These are phyloP conservation scores for Exophiala alcalophila DNA, from an alignment of 2,329 filamentous ascomycete genomes.

Conservation along the genomic window DNA sequence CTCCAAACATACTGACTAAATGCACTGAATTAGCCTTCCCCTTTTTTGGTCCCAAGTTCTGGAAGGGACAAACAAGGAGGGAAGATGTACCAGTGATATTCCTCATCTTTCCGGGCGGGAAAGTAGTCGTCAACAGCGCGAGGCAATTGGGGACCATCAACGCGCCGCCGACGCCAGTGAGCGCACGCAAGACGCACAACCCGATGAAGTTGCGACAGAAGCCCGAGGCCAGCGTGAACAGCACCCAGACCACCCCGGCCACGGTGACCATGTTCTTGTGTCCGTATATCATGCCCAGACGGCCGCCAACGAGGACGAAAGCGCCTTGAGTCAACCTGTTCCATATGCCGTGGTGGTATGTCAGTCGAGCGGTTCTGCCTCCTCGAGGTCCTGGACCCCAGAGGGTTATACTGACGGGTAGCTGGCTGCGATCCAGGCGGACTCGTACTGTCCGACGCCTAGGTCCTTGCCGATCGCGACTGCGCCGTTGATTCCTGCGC, in stretches of 20 bases:
- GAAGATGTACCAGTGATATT: no score
- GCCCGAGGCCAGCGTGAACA: slow-evolving; percentile 53
- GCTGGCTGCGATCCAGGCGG: slow-evolving; percentile 41
- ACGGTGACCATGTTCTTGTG: slow-evolving; percentile 56
- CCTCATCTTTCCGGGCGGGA: slow-evolving; percentile 46
- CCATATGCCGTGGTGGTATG: background rate
- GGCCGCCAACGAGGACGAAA: slow-evolving; percentile 57
- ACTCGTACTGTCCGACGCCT: slow-evolving; percentile 11
- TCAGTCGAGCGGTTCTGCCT: no score
- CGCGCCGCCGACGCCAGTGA: slow-evolving; percentile 52
- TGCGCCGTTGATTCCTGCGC: slow-evolving; percentile 6
- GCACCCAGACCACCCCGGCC: slow-evolving; percentile 53
- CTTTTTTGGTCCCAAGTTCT: no score
- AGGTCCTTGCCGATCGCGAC: slow-evolving; percentile 18
- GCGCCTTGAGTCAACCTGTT: slow-evolving; percentile 50
- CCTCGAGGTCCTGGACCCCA: no score
- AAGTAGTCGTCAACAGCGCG: slow-evolving; percentile 49
- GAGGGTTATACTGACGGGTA: slow-evolving; percentile 36
- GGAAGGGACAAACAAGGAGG: no score
- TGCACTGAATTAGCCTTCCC: no score
- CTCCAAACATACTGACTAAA: slow-evolving; percentile 47
- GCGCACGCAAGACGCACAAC: slow-evolving; percentile 45
- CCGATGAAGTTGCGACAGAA: slow-evolving; percentile 45
- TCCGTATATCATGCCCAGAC: slow-evolving; percentile 58
- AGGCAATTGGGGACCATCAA: slow-evolving; percentile 54